Conservation (phyloP, 2,329 filamentous ascomycete genomes). For the Claviceps sp. region DNA sequence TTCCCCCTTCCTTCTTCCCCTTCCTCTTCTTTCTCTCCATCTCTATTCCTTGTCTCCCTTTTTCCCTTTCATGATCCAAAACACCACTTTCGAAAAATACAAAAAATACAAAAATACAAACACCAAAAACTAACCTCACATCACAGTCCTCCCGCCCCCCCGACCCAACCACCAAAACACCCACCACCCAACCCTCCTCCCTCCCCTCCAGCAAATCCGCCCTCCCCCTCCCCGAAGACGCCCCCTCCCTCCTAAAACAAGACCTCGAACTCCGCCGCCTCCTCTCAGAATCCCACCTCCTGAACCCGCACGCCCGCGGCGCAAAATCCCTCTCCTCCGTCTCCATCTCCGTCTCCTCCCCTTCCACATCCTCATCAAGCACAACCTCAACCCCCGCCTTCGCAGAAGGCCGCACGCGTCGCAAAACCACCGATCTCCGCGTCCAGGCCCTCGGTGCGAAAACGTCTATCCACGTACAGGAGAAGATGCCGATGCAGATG, state of each 20-base stretch:
- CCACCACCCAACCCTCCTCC: constrained; percentile 7
- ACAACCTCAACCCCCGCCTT: constrained; percentile 15
- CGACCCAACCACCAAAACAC: constrained; percentile 12
- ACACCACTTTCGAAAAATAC: neutral
- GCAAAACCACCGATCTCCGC: constrained; percentile 72
- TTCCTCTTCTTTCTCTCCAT: neutral
- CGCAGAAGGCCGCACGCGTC: constrained; percentile 54
- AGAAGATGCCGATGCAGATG: constrained; percentile 79
- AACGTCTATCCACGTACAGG: constrained; percentile 57
- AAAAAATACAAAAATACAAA: neutral
- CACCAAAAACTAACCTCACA: neutral
- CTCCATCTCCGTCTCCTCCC: constrained; percentile 14
- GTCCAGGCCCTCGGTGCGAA: constrained; percentile 73
- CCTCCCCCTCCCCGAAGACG: constrained; percentile 40
- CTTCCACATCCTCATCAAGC: too few relatives aligned
- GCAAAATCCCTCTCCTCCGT: constrained; percentile 28
- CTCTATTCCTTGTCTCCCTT: neutral
- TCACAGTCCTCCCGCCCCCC: constrained; percentile 36
- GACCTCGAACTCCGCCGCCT: constrained; percentile 86
- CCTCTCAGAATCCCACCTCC: constrained; percentile 80
- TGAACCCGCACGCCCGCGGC: constrained; percentile 37
- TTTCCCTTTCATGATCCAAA: neutral
- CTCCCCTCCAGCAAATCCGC: constrained; percentile 14
- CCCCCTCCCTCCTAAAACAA: constrained; percentile 65
- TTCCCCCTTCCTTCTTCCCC: neutral